A percentile compares a stretch with the other conserved stretches of the same genome.
Conservation (phyloP, 2,329 filamentous ascomycete species). For the Myotisia sp. region DNA sequence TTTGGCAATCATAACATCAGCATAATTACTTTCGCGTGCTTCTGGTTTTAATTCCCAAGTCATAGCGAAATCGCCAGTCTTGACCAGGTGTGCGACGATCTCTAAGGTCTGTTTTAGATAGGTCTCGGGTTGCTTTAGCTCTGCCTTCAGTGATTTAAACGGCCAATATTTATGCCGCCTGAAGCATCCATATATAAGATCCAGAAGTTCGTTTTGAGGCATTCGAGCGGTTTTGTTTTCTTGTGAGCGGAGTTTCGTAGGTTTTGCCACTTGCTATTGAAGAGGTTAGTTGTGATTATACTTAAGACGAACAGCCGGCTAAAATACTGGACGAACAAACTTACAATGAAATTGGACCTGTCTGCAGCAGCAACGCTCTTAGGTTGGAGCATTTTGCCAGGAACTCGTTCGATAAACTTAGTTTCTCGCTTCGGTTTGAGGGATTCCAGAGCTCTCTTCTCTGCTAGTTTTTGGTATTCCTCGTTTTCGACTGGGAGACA, state of each 20-base stretch:
- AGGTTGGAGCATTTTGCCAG: constrained; percentile 42
- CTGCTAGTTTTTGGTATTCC: constrained; percentile 51
- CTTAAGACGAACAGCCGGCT: constrained; percentile 6
- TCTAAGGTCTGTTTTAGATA: constrained; percentile 77
- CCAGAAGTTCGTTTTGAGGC: constrained; percentile 72
- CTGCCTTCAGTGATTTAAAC: constrained; percentile 68
- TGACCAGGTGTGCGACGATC: constrained; percentile 67
- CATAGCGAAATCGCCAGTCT: constrained; percentile 70
- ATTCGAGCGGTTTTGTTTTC: constrained; percentile 84
- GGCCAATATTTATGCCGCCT: constrained; percentile 80
- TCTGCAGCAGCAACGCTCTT: constrained; percentile 37
- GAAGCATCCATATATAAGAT: constrained; percentile 73
- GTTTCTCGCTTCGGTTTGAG: constrained; percentile 47
- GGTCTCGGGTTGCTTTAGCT: constrained; percentile 76
- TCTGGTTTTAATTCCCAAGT: constrained; percentile 69
- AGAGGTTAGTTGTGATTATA: constrained; percentile 5
- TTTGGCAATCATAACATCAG: constrained; percentile 31
- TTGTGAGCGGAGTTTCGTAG: constrained; percentile 40
- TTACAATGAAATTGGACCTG: constrained; percentile 30
- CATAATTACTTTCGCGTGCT: constrained; percentile 43
- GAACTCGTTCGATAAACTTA: constrained; percentile 33
- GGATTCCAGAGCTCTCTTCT: constrained; percentile 43
- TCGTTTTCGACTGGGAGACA: constrained; percentile 58
- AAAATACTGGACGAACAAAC: constrained; percentile 16
- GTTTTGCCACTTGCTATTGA: constrained; percentile 36